phyloP scores from a whole-genome alignment of 345 rosid genomes.

The Turnera subulata region DNA sequence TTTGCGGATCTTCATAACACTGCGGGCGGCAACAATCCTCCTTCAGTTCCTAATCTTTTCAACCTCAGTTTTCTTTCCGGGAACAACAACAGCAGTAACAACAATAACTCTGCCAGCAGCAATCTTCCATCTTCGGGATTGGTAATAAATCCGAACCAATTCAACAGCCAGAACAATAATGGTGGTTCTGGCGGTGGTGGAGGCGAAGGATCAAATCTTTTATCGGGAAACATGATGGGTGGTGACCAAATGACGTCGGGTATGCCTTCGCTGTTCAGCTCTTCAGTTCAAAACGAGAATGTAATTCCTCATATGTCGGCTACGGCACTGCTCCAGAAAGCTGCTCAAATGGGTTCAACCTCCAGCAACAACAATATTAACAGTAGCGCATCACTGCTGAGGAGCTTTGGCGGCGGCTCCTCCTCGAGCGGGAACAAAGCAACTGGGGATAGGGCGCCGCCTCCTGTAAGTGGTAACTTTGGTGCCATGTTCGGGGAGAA shows the following conservation, averaged over 20 bases:
- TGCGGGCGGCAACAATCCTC: constrained; percentile 16
- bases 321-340: constrained; percentile 77
- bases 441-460: too few relatives aligned
- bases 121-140: constrained; percentile 32
- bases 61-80: constrained; percentile 55
- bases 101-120: constrained; percentile 27
- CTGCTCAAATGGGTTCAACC: constrained; percentile 73
- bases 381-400: constrained; percentile 42
- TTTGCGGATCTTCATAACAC: constrained; percentile 41
- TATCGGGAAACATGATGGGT: constrained; percentile 37
- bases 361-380: constrained; percentile 42
- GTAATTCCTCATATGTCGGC: constrained; percentile 61
- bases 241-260: constrained; percentile 44
- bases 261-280: constrained; percentile 44
- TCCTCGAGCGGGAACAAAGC: constrained; percentile 33
- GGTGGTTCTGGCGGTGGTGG: neutral
- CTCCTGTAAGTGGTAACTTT: constrained; percentile 10
- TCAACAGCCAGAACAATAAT: constrained; percentile 32
- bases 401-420: constrained; percentile 47
- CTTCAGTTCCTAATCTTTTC: constrained; percentile 40
- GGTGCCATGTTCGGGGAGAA: constrained; percentile 43
- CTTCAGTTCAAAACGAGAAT: constrained; percentile 44
- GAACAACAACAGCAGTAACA: constrained; percentile 23
- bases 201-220: constrained; percentile 26
- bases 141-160: constrained; percentile 37